These are phyloP conservation scores for Ustulina deusta DNA, from an alignment of 2,329 filamentous ascomycete genomes.

Conservation along the genomic window DNA sequence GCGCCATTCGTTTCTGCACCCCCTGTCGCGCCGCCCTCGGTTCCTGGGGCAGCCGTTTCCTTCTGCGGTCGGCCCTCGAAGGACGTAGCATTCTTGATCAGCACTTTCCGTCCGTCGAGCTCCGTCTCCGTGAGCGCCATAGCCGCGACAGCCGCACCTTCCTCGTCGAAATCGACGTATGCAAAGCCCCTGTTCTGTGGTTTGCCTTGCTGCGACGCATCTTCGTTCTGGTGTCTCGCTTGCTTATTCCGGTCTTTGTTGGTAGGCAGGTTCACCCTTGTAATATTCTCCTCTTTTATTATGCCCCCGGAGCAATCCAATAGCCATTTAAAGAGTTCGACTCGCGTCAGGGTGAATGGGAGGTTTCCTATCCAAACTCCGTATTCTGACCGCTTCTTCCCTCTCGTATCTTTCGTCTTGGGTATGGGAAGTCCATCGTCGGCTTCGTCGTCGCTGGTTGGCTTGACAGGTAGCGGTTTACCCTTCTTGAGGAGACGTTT, in stretches of 20 bases:
- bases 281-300: constrained; percentile 78
- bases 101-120: constrained; percentile 78
- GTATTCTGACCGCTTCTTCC: constrained; percentile 77
- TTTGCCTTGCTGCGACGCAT: constrained; percentile 41
- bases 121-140: constrained; percentile 88
- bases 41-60: constrained; percentile 50
- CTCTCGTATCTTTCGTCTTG: constrained; percentile 55
- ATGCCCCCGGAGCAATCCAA: constrained; percentile 74
- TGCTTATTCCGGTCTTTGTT: constrained; percentile 56
- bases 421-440: constrained; percentile 49
- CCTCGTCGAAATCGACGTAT: constrained; percentile 88
- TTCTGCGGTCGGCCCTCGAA: constrained; percentile 91
- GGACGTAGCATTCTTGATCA: constrained; percentile 93
- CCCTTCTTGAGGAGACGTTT: constrained; percentile 90
- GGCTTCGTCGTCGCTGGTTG: constrained; percentile 56
- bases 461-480: constrained; percentile 66
- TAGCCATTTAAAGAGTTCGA: constrained; percentile 84
- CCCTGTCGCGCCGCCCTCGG: constrained; percentile 51
- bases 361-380: constrained; percentile 98
- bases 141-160: constrained; percentile 78
- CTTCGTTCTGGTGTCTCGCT: constrained; percentile 42
- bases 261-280: constrained; percentile 83
- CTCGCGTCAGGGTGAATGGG: constrained; percentile 81
- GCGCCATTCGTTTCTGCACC: constrained; percentile 43
- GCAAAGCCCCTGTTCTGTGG: constrained; percentile 91